A percentile compares a stretch with the other conserved stretches of the same genome.
Conservation (phyloP, 495 filamentous ascomycete genomes). For the Talaromyces stipitatus region DNA sequence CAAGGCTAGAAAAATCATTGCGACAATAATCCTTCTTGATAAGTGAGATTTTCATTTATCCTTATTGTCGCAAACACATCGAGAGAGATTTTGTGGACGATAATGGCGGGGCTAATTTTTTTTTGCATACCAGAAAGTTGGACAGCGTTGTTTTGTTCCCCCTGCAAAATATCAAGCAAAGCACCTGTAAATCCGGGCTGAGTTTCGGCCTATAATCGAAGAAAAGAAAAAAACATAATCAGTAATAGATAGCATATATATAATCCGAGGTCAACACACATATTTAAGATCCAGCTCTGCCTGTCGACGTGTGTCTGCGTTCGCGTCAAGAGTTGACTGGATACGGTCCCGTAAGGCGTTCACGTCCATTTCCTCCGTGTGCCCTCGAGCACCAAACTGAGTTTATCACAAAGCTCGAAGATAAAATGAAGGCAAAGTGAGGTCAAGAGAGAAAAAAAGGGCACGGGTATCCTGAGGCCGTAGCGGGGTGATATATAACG, state of each 20-base stretch:
- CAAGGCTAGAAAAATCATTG: slow-evolving; percentile 7
- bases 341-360: slow-evolving; percentile 79
- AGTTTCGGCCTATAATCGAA: slow-evolving; percentile 66
- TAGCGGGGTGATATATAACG: no score
- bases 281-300: slow-evolving; percentile 92
- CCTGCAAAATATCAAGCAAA: slow-evolving; percentile 81
- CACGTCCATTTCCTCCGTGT: slow-evolving; percentile 67
- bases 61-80: not conserved
- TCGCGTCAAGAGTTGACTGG: slow-evolving; percentile 74
- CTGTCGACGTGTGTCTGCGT: slow-evolving; percentile 75
- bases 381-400: slow-evolving; percentile 23
- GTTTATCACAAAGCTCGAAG: slow-evolving; percentile 4
- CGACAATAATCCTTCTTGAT: not conserved
- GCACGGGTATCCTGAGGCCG: no score
- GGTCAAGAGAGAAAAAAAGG: not conserved
- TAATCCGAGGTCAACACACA: slow-evolving; percentile 46
- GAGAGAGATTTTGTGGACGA: not conserved
- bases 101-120: slow-evolving; percentile 4
- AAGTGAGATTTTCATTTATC: no score
- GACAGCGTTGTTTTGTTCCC: slow-evolving; percentile 74
- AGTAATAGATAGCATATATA: not conserved
- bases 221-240: slow-evolving; percentile 5
- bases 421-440: not conserved
- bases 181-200: slow-evolving; percentile 85
- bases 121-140: slow-evolving; percentile 72